Evolutionary conservation across 2,329 filamentous ascomycete species (phyloP), one percentile per base, ranked within the genome.

Genomic region (Drechslera avenae): DNA sequence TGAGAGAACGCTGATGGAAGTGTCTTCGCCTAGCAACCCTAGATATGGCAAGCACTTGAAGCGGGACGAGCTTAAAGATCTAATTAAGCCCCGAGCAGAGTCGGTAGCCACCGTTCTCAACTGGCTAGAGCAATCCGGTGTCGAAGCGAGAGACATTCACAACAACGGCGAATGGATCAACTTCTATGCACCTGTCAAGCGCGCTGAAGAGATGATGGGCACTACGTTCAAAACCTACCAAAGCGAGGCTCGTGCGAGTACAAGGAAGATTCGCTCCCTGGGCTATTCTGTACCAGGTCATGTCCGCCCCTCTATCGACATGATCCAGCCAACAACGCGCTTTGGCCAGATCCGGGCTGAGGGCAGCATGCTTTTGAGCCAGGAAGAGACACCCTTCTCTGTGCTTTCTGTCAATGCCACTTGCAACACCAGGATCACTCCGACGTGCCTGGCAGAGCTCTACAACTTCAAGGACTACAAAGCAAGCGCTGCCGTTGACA

Each of bases 241-340:
- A 52, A 78, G 81, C 57, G 62, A 73, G 10, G 69, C 73, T 10
- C 70, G 72, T n/a, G 73, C 71, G 16, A 66, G 74, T 10, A 63
- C 70, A 8, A 72, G 74, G 32, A 79, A 76, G 58, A 76, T 87
- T 32, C 79, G 86, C 35, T 79, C 81, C 4, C 70, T 83, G 13
- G 74, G 78, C 39, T 89, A 89, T 70, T 87, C 83, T 0, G 78
- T 89, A 1, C 87, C 86, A 0, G 75, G 75, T 42, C 69, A 78
- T 0, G 69, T 89, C 6, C 76, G 78, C 44, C 62, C 75, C 35
- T 77, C 84, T 60, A 78, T 89, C 50, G 81, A 83, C 50, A 78
- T 87, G 64, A 83, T 88, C 40, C 83, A 87, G 67, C 86, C 86
- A 1, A 88, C 85, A 0, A 88, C 83, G 3, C 78, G 81, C 32